A percentile compares a stretch with the other conserved stretches of the same genome.
Conservation (phyloP, 768 basidiomycete genomes). For the Kwoniella newhampshirensis region DNA sequence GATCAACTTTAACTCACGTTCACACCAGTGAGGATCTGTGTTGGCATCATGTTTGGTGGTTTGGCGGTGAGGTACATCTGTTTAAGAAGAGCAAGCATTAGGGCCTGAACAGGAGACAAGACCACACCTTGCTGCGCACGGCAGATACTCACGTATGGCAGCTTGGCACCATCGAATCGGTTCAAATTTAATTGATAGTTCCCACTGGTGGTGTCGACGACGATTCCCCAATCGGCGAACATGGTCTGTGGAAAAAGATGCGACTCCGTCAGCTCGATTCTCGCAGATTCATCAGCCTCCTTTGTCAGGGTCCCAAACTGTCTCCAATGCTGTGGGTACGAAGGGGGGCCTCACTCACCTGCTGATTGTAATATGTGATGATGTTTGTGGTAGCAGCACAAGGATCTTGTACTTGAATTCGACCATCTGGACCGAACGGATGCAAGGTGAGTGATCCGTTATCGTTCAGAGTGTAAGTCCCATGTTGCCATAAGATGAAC, state of each 20-base stretch:
- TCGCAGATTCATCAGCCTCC: too few species aligned
- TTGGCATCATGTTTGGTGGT: slow-evolving; percentile 85
- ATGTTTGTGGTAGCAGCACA: slow-evolving; percentile 87
- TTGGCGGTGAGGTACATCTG: slow-evolving; percentile 55
- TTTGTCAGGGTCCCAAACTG: too few species aligned
- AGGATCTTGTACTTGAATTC: slow-evolving; percentile 90
- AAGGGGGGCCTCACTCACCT: slow-evolving; percentile 56
- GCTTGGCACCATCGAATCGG: slow-evolving; percentile 71
- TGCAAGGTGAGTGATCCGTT: slow-evolving; percentile 78
- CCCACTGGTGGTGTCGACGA: slow-evolving; percentile 63
- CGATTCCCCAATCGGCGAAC: slow-evolving; percentile 67
- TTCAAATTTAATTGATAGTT: slow-evolving; percentile 71
- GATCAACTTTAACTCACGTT: slow-evolving; percentile 40
- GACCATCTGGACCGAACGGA: slow-evolving; percentile 76
- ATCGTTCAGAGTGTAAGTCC: slow-evolving; percentile 63
- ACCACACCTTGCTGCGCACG: too few species aligned
- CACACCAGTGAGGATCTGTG: slow-evolving; percentile 60
- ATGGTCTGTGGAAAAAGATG: slow-evolving; percentile 28
- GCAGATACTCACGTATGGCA: slow-evolving; percentile 63
- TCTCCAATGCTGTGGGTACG: slow-evolving; percentile 6
- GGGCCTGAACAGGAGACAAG: neutral
- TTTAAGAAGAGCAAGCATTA: neutral
- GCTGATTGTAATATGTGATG: slow-evolving; percentile 76
- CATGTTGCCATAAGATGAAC: slow-evolving; percentile 86
- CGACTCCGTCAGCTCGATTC: too few species aligned